A percentile compares a stretch with the other conserved stretches of the same genome.
These are phyloP conservation scores for Linnemannia exigua DNA, from an alignment of 192 early-diverging fungal species.

Conservation along the genomic window DNA sequence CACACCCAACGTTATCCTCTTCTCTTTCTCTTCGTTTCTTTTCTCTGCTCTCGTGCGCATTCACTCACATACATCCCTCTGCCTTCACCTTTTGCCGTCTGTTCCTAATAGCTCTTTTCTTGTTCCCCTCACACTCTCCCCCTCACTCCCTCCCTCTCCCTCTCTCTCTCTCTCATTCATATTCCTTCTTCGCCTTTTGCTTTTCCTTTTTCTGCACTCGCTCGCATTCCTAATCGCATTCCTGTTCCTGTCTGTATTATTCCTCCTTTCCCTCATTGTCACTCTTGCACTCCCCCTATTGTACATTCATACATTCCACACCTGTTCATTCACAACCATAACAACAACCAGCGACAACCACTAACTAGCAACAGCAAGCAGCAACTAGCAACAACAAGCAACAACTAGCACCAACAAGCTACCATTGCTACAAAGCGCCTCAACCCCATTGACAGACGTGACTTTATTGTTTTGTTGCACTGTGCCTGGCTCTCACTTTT, in stretches of 20 bases:
- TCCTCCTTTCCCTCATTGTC: not conserved
- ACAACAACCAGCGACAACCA: too few species aligned
- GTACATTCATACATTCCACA: not conserved
- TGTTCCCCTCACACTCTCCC: not conserved
- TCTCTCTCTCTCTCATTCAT: not conserved
- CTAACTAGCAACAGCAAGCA: too few species aligned
- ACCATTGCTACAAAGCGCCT: not conserved
- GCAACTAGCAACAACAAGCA: too few species aligned
- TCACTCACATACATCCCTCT: not conserved
- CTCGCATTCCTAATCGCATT: not conserved
- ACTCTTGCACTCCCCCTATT: not conserved
- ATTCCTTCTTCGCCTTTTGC: too few species aligned
- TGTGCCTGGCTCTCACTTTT: conserved; percentile 1
- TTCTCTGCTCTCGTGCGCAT: not conserved
- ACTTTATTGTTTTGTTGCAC: not conserved
- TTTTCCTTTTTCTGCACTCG: not conserved
- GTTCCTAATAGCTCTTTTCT: too few species aligned
- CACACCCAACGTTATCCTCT: not conserved
- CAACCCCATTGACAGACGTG: not conserved
- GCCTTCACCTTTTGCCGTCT: not conserved
- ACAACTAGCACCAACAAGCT: too few species aligned
- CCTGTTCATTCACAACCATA: too few species aligned
- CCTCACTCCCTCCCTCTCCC: not conserved
- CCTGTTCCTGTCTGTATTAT: not conserved
- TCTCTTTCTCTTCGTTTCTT: not conserved